Evolutionary conservation across 306 rosid species (phyloP).

Genomic region (Betula pendula): DNA sequence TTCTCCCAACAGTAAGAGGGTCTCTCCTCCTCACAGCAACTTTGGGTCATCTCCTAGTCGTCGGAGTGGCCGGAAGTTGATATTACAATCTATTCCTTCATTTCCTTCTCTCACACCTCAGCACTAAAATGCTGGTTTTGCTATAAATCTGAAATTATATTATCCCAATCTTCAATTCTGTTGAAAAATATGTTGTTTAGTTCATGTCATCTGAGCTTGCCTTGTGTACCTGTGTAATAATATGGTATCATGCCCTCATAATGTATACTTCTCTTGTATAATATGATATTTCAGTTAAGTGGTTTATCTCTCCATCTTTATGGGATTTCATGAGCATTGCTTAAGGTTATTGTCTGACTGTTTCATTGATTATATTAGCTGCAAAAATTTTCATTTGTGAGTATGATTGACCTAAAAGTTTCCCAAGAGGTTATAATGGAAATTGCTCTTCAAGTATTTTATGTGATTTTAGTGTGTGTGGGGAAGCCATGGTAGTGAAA

Average conservation of each 20-base stretch:
- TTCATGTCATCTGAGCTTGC: conserved; percentile 33
- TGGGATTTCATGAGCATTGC: neutral
- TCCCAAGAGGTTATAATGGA: too few relatives aligned
- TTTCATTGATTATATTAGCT: too few relatives aligned
- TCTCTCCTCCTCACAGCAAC: conserved; percentile 66
- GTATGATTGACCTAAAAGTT: too few relatives aligned
- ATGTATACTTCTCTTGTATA: conserved; percentile 47
- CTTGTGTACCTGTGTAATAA: conserved; percentile 43
- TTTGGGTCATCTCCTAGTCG: conserved; percentile 60
- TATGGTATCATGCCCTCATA: conserved; percentile 35
- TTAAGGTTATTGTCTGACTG: too few relatives aligned
- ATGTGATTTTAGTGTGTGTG: too few relatives aligned
- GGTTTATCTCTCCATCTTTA: conserved; percentile 1
- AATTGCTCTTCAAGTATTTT: too few relatives aligned
- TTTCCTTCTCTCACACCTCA: conserved; percentile 82
- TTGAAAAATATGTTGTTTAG: conserved; percentile 25
- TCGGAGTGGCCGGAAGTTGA: conserved; percentile 77
- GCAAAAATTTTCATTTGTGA: too few relatives aligned
- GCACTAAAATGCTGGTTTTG: conserved; percentile 39
- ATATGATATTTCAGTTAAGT: conserved; percentile 33
- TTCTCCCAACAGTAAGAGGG: conserved; percentile 88
- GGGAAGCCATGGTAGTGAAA: too few relatives aligned
- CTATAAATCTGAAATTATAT: conserved; percentile 1
- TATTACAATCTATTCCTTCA: conserved; percentile 78
- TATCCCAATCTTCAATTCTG: conserved; percentile 18